Conservation (phyloP, 345 rosid species). For the Moringa oleifera region DNA sequence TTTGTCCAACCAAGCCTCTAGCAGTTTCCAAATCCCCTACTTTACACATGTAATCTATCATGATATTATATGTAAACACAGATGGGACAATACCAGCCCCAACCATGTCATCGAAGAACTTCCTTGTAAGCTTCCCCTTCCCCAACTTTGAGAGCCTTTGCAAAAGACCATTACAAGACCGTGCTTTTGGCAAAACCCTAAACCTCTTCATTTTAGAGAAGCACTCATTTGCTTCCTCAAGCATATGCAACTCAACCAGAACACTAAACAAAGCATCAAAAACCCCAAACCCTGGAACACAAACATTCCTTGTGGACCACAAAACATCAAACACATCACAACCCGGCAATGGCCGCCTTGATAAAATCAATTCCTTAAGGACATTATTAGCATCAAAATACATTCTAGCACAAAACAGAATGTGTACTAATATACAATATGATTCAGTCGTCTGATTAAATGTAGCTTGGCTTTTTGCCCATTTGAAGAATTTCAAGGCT, state of each 20-base stretch:
- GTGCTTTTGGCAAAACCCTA: conserved; percentile 50
- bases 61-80: conserved; percentile 56
- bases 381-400: conserved; percentile 42
- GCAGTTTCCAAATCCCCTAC: conserved; percentile 52
- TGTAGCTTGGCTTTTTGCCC: conserved; percentile 42
- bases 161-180: conserved; percentile 65
- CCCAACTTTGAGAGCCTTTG: conserved; percentile 39
- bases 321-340: conserved; percentile 52
- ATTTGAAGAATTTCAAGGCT: conserved; percentile 57
- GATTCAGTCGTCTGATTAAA: conserved; percentile 44
- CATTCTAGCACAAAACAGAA: conserved; percentile 51
- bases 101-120: conserved; percentile 47
- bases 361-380: conserved; percentile 46
- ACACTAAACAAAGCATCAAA: conserved; percentile 72
- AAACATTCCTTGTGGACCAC: conserved; percentile 63
- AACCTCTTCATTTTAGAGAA: conserved; percentile 51
- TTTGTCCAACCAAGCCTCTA: conserved; percentile 40
- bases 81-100: conserved; percentile 43
- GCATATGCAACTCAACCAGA: conserved; percentile 55
- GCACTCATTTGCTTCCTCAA: conserved; percentile 50
- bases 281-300: conserved; percentile 53
- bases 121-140: conserved; percentile 26
- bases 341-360: conserved; percentile 14
- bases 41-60: conserved; percentile 65
- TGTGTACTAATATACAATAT: conserved; percentile 45